Percentiles rank a stretch among this genome's conserved stretches.
These are phyloP conservation scores for Phaeosphaeriaceae sp. DNA, from an alignment of 2,329 filamentous ascomycete species.

Conservation along the genomic window DNA sequence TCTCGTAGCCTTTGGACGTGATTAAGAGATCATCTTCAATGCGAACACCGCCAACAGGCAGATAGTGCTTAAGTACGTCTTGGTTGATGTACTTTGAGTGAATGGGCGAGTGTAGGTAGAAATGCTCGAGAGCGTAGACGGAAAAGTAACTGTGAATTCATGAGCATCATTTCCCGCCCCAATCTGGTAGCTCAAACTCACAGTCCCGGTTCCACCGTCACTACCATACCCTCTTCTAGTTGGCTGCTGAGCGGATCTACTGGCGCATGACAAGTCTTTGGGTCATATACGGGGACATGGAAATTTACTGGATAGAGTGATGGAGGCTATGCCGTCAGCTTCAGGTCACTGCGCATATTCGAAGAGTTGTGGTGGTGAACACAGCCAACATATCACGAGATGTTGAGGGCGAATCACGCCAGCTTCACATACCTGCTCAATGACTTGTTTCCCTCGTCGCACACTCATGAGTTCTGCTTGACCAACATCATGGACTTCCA, in stretches of 20 bases:
- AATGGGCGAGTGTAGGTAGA: slow-evolving; percentile 75
- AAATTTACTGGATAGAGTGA: slow-evolving; percentile 43
- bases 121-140: slow-evolving; percentile 78
- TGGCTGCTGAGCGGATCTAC: slow-evolving; percentile 41
- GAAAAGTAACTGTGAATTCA: slow-evolving; percentile 79
- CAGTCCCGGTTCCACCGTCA: slow-evolving; percentile 64
- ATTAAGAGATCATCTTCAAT: slow-evolving; percentile 78
- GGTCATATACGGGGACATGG: slow-evolving; percentile 41
- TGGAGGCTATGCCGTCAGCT: slow-evolving; percentile 31
- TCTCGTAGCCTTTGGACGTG: slow-evolving; percentile 72
- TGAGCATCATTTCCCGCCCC: slow-evolving; percentile 3
- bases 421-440: slow-evolving; percentile 28
- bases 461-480: slow-evolving; percentile 45
- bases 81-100: slow-evolving; percentile 80
- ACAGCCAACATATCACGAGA: not conserved
- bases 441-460: slow-evolving; percentile 26
- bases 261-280: slow-evolving; percentile 38
- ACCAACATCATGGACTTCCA: slow-evolving; percentile 82
- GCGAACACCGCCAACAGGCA: slow-evolving; percentile 79
- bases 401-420: not conserved
- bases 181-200: slow-evolving; percentile 15
- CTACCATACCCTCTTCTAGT: slow-evolving; percentile 62
- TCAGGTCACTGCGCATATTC: not conserved
- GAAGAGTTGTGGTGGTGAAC: no score
- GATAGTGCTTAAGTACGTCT: slow-evolving; percentile 76